Evolutionary conservation across 129 eudicot genomes (phyloP), one percentile per base, ranked within the genome.

Genomic region (Arctium lappa): DNA sequence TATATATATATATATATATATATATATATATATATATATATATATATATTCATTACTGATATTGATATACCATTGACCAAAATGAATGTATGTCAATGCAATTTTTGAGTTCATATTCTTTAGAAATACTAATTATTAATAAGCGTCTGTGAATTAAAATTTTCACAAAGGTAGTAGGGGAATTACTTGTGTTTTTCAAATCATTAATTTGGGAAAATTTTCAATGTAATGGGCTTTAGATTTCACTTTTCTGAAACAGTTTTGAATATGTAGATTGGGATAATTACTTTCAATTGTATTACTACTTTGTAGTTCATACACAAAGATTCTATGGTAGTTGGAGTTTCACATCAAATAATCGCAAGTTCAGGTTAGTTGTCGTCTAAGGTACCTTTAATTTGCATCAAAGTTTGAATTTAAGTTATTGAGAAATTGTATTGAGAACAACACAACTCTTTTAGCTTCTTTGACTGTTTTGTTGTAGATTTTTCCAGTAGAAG

Each of bases 321-420:
- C 72, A 75, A 80, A 81, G 88, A 83, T 85, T 86, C 81, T 75
- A 76, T 72, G 78, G 83, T 73, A 22, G 89, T 86, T 74, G 87
- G 92, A 36, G 80, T 88, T 75, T 86, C 93, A 2, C 75, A 79
- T 81, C 87, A 76, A 82, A 79, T 91, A 77, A 75, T 81, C 76
- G 97, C 98, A 71, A 88, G 91, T 89, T 89, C 91, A 90, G 97
- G 98, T 94, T 87, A 75, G 90, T 88, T 82, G 0, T 76, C 50
- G 27, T 22, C 27, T 63, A 36, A 39, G 48, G 15, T 18, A 22
- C 27, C 27, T 22, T 22, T 22, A 22, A 22, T 73, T 63, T 32
- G 73, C 12, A 74, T 9, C 8, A 72, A 46, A 33, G 1, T 39
- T 73, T 11, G 8, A 72, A 22, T 46, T 22, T 13, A 22, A 22